These are phyloP conservation scores for Metschnikowia shivogae DNA, from an alignment of 805 yeast species.

Conservation along the genomic window DNA sequence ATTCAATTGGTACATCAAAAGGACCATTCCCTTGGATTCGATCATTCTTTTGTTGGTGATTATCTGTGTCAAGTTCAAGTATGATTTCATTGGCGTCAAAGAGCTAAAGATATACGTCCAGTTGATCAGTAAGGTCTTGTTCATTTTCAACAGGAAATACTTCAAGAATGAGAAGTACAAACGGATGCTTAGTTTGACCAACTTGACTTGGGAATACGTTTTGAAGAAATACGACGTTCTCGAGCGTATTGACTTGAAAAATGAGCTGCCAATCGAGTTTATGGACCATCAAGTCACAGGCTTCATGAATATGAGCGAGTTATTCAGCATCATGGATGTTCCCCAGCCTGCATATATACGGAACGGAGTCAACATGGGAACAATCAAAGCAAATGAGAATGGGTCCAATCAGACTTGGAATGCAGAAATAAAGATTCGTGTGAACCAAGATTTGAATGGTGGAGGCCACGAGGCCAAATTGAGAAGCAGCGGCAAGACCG, in stretches of 20 bases:
- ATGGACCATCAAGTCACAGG: slow-evolving; percentile 41
- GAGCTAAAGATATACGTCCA: slow-evolving; percentile 38
- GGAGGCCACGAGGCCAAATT: background rate
- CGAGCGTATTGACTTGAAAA: slow-evolving; percentile 24
- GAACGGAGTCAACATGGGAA: slow-evolving; percentile 11
- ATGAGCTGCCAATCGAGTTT: slow-evolving; percentile 26
- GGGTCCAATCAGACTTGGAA: background rate
- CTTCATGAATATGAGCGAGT: slow-evolving; percentile 36
- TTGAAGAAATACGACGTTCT: slow-evolving; percentile 33
- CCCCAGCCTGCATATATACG: slow-evolving; percentile 33
- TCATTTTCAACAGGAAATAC: slow-evolving; percentile 41
- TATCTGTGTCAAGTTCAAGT: slow-evolving; percentile 49
- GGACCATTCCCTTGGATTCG: slow-evolving; percentile 60
- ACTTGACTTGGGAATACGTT: slow-evolving; percentile 41
- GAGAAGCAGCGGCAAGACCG: background rate
- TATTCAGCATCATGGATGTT: slow-evolving; percentile 41
- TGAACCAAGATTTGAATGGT: background rate
- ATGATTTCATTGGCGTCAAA: slow-evolving; percentile 33
- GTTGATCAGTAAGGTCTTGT: slow-evolving; percentile 39
- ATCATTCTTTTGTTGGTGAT: slow-evolving; percentile 50
- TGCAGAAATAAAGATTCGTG: background rate
- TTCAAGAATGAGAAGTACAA: slow-evolving; percentile 45
- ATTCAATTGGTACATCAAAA: slow-evolving; percentile 58
- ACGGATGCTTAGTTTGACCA: slow-evolving; percentile 41
- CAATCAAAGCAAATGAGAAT: slow-evolving; percentile 9